phyloP scores from a whole-genome alignment of 768 basidiomycete genomes.

The Pleurotus platypus region DNA sequence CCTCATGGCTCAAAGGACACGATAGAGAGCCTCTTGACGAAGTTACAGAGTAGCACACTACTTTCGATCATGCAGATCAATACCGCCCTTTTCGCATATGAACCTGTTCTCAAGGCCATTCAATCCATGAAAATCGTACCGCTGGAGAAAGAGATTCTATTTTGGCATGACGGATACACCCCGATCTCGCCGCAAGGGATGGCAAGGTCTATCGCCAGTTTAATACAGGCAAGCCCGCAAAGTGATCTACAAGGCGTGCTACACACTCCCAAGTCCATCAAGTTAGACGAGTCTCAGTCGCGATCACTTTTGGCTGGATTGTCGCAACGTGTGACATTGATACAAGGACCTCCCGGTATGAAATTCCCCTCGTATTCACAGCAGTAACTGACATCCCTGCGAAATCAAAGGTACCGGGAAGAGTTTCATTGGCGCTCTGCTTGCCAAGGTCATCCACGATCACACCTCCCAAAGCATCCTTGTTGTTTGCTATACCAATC shows the following conservation, averaged over 20 bases:
- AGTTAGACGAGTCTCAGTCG: conserved; percentile 50
- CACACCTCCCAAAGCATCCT: conserved; percentile 47
- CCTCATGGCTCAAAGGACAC: conserved; percentile 40
- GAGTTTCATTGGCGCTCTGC: conserved; percentile 66
- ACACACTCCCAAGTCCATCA: conserved; percentile 31
- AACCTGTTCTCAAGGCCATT: conserved; percentile 57
- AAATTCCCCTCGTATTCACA: background rate
- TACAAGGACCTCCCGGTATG: conserved; percentile 72
- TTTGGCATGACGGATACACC: conserved; percentile 38
- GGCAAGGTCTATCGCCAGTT: conserved; percentile 14
- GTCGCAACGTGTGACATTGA: conserved; percentile 52
- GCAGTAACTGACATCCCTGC: too few relatives aligned
- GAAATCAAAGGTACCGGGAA: conserved; percentile 60
- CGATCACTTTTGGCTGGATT: conserved; percentile 47
- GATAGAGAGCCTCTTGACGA: conserved; percentile 30
- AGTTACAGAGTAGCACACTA: conserved; percentile 29
- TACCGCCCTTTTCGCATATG: conserved; percentile 58
- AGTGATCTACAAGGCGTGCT: conserved; percentile 40
- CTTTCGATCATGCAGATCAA: conserved; percentile 55
- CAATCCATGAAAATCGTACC: conserved; percentile 44
- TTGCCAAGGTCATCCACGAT: conserved; percentile 58
- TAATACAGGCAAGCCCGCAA: conserved; percentile 26
- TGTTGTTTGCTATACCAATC: conserved; percentile 73
- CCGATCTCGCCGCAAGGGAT: conserved; percentile 9
- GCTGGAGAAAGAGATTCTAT: conserved; percentile 46